A percentile compares a stretch with the other conserved stretches of the same genome.
phyloP scores from a whole-genome alignment of 495 filamentous ascomycete genomes.

The Margaritispora aquatica region DNA sequence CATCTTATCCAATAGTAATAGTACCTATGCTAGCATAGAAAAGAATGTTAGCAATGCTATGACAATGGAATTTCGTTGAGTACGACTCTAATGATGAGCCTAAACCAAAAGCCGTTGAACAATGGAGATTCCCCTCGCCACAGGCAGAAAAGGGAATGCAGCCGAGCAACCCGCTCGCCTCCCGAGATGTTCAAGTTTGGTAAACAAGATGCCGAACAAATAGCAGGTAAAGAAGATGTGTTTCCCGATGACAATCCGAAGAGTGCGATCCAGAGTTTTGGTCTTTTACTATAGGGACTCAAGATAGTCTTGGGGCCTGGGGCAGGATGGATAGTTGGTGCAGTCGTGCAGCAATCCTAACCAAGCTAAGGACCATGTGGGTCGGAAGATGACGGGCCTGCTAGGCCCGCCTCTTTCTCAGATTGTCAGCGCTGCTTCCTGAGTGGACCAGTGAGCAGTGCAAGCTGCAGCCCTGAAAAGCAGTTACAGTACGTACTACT shows the following conservation, averaged over 20 bases:
- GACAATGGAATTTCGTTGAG: too few relatives aligned
- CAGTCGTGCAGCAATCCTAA: background rate
- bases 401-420: background rate
- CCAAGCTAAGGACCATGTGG: background rate
- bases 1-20: too few relatives aligned
- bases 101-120: background rate
- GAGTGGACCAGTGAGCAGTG: background rate
- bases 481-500: too few relatives aligned
- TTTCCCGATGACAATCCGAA: background rate
- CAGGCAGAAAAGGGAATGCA: slow-evolving; percentile 8
- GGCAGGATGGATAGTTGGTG: background rate
- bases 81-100: background rate
- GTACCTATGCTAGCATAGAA: too few relatives aligned
- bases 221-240: background rate
- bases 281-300: too few relatives aligned
- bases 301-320: too few relatives aligned
- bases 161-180: background rate
- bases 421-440: background rate
- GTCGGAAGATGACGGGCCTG: slow-evolving; percentile 10
- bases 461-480: background rate
- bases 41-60: too few relatives aligned
- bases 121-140: slow-evolving; percentile 6
- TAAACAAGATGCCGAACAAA: background rate
- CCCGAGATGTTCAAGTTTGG: background rate
- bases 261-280: too few relatives aligned